Evolutionary conservation across 148 eudicot species (phyloP), one percentile per base, ranked within the genome.

Genomic region (Nyssa sinensis): DNA sequence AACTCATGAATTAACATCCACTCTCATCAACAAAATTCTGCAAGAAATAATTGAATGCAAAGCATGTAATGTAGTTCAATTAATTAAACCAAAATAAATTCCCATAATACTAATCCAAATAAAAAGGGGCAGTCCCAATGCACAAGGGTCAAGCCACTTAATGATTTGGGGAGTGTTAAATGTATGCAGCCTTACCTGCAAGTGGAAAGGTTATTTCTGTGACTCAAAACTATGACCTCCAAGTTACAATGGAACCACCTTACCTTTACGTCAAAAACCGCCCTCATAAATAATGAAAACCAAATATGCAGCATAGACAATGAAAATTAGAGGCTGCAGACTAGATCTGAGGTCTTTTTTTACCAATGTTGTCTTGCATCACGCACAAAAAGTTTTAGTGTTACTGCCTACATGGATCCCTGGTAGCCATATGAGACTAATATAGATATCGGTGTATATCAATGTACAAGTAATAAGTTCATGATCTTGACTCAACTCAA

Each of bases 1-100:
- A 65, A 74, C 19, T 21, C 31, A 61, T 61, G 60, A 62, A 70
- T 33, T 64, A 60, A 57, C 19, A 65, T 35, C 11, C 44, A 74
- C 13, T 3, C 9, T 64, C 66, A 23, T 59, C 17, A 44, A 2
- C 37, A 59, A 72, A 63, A 17, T 29, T 21, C 11, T 7, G 62
- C 35, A 29, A 39, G 28, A 71, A 0, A 27, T 17, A 24, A 21
- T 24, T 12, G 49, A 5, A 33, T 44, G 9, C 19, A 19, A 69
- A n/a, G 19, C 27, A 69, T 13, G 17, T 13, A 44, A 41, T 8
- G 39, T 2, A 21, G 37, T 3, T 11, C n/a, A 33, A 71, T 39
- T 34, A 71, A 32, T 12, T 27, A 35, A 71, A 6, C n/a, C 28
- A n/a, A n/a, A n/a, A n/a, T 27, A 33, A 30, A 12, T 0, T 44